Base-by-base conservation (phyloP, 306 rosid species). In the Luffa aegyptiaca region DNA sequence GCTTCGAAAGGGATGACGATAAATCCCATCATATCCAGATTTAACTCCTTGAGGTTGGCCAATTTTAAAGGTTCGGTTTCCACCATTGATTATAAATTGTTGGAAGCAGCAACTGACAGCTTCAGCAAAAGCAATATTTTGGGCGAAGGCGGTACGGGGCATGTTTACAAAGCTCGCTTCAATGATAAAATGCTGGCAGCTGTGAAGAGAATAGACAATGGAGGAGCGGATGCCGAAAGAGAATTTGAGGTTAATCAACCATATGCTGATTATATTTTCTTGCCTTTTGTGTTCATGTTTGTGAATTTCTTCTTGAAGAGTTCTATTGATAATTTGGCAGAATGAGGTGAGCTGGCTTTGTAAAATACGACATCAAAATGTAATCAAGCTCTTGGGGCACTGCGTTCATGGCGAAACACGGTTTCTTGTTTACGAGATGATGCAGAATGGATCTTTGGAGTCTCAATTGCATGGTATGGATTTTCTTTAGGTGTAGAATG, bases 321-420 rank as follows among this genome's bases (percentile, higher is more conserved):
- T 55, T 71, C 13, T 1, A 33, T 57, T 78, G 10, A 59, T 80
- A 18, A 14, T 52, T 46, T 83, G 87, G 84, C 90, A 94, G 98
- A 92, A 92, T 84, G 98, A 92, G 87, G 89, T 92, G 84, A 90
- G 84, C 84, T 92, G 92, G 91, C 82, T 94, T 88, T 86, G 94
- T 84, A 91, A 88, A 84, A 90, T 92, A 21, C 84, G 87, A 74
- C 96, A 94, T 84, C 94, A 92, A 86, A 92, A 92, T 80, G 90
- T 94, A 75, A 84, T 90, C 74, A 90, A 88, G 83, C 92, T 94
- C 82, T 83, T 92, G 80, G 96, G 98, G 42, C 91, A 89, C 69
- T 92, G 94, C 56, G 84, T 90, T 70, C 86, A 90, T 58, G 91
- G 89, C 7, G 88, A 90, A 77, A 87, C 96, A 14, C 89, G 95